Evolutionary conservation across 345 rosid genomes (phyloP).

Genomic region (sweet orange (Citrus sinensis)): DNA sequence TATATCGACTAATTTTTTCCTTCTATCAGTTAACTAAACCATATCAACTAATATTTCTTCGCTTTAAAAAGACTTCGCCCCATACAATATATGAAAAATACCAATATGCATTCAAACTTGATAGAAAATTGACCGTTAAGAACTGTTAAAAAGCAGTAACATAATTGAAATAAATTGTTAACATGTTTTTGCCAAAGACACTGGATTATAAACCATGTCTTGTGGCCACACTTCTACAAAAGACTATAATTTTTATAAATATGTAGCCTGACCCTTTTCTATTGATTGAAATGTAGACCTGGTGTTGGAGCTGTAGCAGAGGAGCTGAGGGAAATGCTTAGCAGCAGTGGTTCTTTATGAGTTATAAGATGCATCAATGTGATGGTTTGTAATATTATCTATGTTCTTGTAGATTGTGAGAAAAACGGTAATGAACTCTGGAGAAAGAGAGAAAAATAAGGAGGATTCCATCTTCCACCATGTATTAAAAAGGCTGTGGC

Average conservation of each 20-base stretch:
- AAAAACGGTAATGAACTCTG: constrained; percentile 23
- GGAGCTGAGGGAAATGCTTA: constrained; percentile 9
- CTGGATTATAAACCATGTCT: not conserved
- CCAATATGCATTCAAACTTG: not conserved
- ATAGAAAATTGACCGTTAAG: not conserved
- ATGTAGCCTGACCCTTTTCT: constrained; percentile 21
- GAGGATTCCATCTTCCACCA: constrained; percentile 23
- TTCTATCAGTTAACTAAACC: not conserved
- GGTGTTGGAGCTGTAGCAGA: constrained; percentile 83
- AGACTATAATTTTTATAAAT: not conserved
- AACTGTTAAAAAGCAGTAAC: not conserved
- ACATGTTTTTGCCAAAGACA: not conserved
- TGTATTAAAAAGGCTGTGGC: constrained; percentile 34
- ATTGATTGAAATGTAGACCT: constrained; percentile 51
- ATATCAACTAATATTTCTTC: not conserved
- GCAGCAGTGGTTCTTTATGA: constrained; percentile 1
- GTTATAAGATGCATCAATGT: constrained; percentile 22
- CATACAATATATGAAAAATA: not conserved
- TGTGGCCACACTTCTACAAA: not conserved
- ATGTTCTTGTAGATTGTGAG: constrained; percentile 29
- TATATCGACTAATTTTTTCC: not conserved
- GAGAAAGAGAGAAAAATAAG: constrained; percentile 14
- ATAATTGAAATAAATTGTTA: not conserved
- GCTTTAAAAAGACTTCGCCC: not conserved
- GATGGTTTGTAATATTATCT: constrained; percentile 28